These are phyloP conservation scores for Aspergillus egyptiacus DNA, from an alignment of 495 filamentous ascomycete species.

Conservation along the genomic window DNA sequence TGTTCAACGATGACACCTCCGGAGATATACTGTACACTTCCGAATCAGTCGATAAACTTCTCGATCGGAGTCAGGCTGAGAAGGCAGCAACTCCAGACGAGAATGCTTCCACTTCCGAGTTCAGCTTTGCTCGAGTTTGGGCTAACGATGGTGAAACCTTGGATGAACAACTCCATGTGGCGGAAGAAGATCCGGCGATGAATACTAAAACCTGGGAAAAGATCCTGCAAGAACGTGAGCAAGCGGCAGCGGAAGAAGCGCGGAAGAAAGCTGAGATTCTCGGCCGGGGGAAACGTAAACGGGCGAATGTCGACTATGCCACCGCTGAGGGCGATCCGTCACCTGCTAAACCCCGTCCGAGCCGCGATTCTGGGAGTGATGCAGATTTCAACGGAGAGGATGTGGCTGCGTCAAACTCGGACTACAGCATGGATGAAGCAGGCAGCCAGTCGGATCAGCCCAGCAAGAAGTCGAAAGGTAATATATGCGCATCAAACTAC, in stretches of 20 bases:
- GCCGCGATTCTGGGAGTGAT: slow-evolving; percentile 27
- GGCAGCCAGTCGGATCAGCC: slow-evolving; percentile 11
- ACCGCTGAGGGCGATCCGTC: slow-evolving; percentile 13
- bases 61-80: slow-evolving; percentile 80
- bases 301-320: slow-evolving; percentile 38
- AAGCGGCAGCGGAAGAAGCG: slow-evolving; percentile 62
- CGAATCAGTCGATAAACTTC: slow-evolving; percentile 73
- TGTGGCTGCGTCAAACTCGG: slow-evolving; percentile 21
- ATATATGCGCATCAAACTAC: neutral
- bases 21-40: slow-evolving; percentile 70
- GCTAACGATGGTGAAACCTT: slow-evolving; percentile 68
- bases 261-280: slow-evolving; percentile 59
- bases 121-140: slow-evolving; percentile 91
- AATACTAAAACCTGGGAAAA: slow-evolving; percentile 78
- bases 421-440: slow-evolving; percentile 16
- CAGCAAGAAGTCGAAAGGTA: slow-evolving; percentile 22
- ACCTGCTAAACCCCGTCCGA: slow-evolving; percentile 23
- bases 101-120: slow-evolving; percentile 65
- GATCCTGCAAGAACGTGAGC: slow-evolving; percentile 77
- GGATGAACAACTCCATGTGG: slow-evolving; percentile 52
- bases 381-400: slow-evolving; percentile 29
- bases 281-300: slow-evolving; percentile 73
- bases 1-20: slow-evolving; percentile 70
- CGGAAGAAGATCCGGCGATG: slow-evolving; percentile 38
- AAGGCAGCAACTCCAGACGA: slow-evolving; percentile 53